A percentile compares a stretch with the other conserved stretches of the same genome.
These are phyloP conservation scores for Xylaria palmicola DNA, from an alignment of 495 filamentous ascomycete genomes.

Conservation along the genomic window DNA sequence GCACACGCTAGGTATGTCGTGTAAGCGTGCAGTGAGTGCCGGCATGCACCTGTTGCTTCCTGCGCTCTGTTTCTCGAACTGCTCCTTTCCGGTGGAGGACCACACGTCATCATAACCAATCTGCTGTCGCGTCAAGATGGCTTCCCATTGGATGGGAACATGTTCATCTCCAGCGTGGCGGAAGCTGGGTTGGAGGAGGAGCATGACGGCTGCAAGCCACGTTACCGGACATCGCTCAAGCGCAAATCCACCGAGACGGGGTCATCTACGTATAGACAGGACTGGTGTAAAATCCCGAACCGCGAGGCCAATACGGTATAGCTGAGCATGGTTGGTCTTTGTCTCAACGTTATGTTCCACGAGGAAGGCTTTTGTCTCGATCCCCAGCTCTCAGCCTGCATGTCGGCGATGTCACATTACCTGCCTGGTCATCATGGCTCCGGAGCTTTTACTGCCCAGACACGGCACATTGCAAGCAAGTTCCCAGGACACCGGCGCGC, in stretches of 20 bases:
- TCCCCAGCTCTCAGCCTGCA: slow-evolving; percentile 3
- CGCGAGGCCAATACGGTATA: too few relatives aligned
- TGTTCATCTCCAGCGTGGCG: background rate
- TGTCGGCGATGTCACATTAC: background rate
- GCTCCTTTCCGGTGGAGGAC: background rate
- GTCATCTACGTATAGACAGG: too few relatives aligned
- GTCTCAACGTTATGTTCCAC: background rate
- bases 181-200: background rate
- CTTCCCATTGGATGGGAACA: background rate
- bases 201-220: slow-evolving; percentile 3
- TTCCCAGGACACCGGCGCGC: too few relatives aligned
- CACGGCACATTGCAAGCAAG: too few relatives aligned
- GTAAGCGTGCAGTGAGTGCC: background rate
- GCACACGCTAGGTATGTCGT: background rate
- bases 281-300: too few relatives aligned
- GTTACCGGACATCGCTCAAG: background rate
- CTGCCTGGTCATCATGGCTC: background rate
- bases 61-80: slow-evolving; percentile 1
- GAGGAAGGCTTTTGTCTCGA: background rate
- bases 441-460: background rate
- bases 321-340: background rate
- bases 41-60: background rate
- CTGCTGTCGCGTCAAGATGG: background rate
- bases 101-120: background rate
- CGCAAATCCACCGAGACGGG: background rate